Evolutionary conservation across 208 protist species (phyloP).

Genomic region (Herpetomonas samuelpessoai): DNA sequence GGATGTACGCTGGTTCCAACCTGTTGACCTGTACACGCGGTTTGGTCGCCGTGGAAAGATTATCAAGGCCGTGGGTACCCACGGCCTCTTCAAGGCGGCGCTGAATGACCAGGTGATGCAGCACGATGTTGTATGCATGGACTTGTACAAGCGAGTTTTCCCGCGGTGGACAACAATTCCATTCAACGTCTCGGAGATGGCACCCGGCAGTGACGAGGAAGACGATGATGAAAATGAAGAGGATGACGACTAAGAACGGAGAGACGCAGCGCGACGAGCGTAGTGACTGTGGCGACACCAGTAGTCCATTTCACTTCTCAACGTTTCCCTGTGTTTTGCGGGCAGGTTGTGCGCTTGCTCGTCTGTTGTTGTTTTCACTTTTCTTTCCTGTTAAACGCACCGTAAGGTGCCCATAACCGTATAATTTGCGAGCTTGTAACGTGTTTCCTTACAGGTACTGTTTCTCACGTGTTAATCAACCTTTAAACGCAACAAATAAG

Average conservation of each 20-base stretch:
- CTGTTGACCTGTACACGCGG: conserved; percentile 96
- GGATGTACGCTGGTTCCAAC: conserved; percentile 97
- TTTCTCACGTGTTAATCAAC: too few species aligned
- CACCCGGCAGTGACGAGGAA: conserved; percentile 12
- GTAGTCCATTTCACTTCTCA: too few species aligned
- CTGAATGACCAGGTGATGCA: conserved; percentile 94
- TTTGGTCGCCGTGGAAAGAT: conserved; percentile 95
- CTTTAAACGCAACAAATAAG: too few species aligned
- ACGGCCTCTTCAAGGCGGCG: conserved; percentile 95
- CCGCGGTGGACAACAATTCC: conserved; percentile 90
- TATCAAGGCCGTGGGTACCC: conserved; percentile 94
- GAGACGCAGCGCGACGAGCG: too few species aligned
- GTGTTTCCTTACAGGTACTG: too few species aligned
- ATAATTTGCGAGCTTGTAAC: too few species aligned
- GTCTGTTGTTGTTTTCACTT: too few species aligned
- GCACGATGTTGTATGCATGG: conserved; percentile 97
- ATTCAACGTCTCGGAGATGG: conserved; percentile 60
- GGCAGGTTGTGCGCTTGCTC: too few species aligned
- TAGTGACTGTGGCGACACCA: too few species aligned
- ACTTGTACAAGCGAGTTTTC: conserved; percentile 97
- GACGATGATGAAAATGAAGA: conserved; percentile 39
- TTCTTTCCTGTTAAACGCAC: too few species aligned
- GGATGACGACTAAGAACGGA: conserved; percentile 2
- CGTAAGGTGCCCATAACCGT: too few species aligned
- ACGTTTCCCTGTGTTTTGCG: too few species aligned